These are phyloP conservation scores for Aspergillus aculeatus DNA, from an alignment of 2,329 filamentous ascomycete species.

Conservation along the genomic window DNA sequence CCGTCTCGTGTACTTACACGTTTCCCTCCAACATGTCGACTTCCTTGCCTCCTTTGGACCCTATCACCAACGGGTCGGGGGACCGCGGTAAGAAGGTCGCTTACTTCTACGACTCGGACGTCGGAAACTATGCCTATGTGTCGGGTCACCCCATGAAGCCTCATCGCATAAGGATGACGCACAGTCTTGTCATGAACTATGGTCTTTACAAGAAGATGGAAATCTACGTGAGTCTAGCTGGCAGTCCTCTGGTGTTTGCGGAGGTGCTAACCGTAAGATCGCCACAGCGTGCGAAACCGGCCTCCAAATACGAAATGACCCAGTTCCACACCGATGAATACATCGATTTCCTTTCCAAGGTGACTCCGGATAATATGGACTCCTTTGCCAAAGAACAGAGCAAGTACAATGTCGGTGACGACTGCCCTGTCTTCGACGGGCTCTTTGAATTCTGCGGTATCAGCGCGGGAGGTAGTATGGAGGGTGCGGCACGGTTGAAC, in stretches of 20 bases:
- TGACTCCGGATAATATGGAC: slow-evolving; percentile 99
- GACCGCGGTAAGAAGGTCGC: slow-evolving; percentile 76
- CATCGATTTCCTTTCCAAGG: slow-evolving; percentile 73
- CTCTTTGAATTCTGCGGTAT: slow-evolving; percentile 71
- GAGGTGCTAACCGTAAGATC: slow-evolving; percentile 20
- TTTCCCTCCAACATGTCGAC: slow-evolving; percentile 44
- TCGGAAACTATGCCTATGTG: slow-evolving; percentile 97
- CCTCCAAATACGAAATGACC: slow-evolving; percentile 69
- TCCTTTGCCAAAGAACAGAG: slow-evolving; percentile 85
- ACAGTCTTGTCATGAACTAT: slow-evolving; percentile 69
- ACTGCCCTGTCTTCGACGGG: slow-evolving; percentile 66
- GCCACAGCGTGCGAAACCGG: slow-evolving; percentile 72
- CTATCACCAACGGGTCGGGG: slow-evolving; percentile 51
- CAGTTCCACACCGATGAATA: slow-evolving; percentile 74
- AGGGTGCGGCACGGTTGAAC: slow-evolving; percentile 67
- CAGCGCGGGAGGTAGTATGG: slow-evolving; percentile 68
- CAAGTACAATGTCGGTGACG: slow-evolving; percentile 68
- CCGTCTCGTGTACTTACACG: slow-evolving; percentile 8
- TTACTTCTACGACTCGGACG: slow-evolving; percentile 98
- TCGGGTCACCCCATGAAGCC: slow-evolving; percentile 68
- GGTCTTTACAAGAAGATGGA: slow-evolving; percentile 72
- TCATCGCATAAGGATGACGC: slow-evolving; percentile 66
- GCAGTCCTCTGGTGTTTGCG: background rate
- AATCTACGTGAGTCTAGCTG: slow-evolving; percentile 57
- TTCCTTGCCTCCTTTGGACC: slow-evolving; percentile 55